A percentile compares a stretch with the other conserved stretches of the same genome.
phyloP scores from a whole-genome alignment of 768 basidiomycete species.

The Dendrothele bispora region DNA sequence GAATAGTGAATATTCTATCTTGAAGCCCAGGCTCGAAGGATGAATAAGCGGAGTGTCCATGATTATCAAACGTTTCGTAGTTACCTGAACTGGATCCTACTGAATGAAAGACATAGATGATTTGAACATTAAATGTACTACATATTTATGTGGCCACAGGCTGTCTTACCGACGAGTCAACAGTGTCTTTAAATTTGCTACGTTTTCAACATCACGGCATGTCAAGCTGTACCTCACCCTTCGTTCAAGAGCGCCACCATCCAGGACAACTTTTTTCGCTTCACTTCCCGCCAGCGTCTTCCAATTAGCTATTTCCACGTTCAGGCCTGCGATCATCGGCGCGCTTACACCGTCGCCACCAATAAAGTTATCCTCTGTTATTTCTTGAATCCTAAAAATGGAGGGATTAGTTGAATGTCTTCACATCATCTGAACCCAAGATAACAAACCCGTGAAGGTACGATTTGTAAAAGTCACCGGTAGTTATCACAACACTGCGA shows the following conservation, averaged over 20 bases:
- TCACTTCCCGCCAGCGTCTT: conserved; percentile 42
- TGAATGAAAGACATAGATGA: no score
- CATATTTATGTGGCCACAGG: no score
- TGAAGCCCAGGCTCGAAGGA: no score
- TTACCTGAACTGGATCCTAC: no score
- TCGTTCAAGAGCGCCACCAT: conserved; percentile 57
- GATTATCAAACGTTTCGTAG: no score
- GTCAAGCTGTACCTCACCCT: conserved; percentile 78
- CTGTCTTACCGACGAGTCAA: background rate
- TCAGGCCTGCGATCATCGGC: conserved; percentile 27
- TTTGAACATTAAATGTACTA: no score
- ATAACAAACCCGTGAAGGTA: conserved; percentile 69
- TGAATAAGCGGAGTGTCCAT: no score
- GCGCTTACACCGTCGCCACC: conserved; percentile 20
- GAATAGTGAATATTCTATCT: no score
- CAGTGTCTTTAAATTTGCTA: conserved; percentile 22
- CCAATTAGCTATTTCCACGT: conserved; percentile 56
- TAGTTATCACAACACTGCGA: conserved; percentile 81
- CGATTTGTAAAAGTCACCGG: conserved; percentile 61
- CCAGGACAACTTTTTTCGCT: conserved; percentile 35
- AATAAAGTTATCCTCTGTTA: conserved; percentile 47
- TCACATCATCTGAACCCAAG: conserved; percentile 2
- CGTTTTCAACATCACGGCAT: conserved; percentile 77
- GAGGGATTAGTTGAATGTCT: background rate
- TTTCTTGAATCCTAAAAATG: conserved; percentile 57